phyloP scores from a whole-genome alignment of 2,329 filamentous ascomycete genomes.

The Fusarium temperatum region DNA sequence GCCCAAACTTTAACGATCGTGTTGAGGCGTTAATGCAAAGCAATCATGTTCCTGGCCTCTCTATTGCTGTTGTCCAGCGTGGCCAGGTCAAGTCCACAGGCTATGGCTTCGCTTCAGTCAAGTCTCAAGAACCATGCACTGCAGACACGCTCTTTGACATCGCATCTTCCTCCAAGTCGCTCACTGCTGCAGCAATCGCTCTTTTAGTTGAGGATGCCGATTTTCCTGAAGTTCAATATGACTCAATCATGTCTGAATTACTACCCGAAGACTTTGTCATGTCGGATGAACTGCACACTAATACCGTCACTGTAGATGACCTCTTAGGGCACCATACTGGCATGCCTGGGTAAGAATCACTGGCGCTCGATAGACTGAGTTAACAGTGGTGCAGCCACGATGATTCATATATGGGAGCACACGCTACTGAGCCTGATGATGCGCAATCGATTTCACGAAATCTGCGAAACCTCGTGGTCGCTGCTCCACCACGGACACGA shows the following conservation, averaged over 20 bases:
- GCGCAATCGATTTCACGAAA: not conserved
- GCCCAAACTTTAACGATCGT: not conserved
- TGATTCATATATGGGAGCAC: conserved; percentile 10
- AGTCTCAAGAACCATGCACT: not conserved
- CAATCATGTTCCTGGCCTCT: conserved; percentile 3
- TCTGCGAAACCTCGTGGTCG: not conserved
- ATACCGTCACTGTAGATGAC: not conserved
- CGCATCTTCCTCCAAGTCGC: conserved; percentile 10
- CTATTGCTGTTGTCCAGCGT: not conserved
- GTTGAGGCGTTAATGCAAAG: not conserved
- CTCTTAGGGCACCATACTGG: conserved; percentile 9
- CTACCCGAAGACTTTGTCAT: conserved; percentile 7
- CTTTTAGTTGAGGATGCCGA: not conserved
- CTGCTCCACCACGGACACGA: not conserved
- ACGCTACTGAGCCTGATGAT: not conserved
- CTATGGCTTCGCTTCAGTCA: not conserved
- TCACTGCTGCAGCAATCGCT: not conserved
- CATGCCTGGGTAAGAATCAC: not conserved
- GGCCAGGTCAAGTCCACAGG: not conserved
- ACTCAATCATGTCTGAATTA: not conserved
- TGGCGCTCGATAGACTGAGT: fast-evolving
- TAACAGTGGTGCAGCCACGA: not conserved
- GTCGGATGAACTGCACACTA: not conserved
- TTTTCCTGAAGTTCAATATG: not conserved
- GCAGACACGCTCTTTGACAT: conserved; percentile 15